Evolutionary conservation across 1,284 basidiomycete species (phyloP), one percentile per base, ranked within the genome.

Genomic region (Ceratobasidium sp.): DNA sequence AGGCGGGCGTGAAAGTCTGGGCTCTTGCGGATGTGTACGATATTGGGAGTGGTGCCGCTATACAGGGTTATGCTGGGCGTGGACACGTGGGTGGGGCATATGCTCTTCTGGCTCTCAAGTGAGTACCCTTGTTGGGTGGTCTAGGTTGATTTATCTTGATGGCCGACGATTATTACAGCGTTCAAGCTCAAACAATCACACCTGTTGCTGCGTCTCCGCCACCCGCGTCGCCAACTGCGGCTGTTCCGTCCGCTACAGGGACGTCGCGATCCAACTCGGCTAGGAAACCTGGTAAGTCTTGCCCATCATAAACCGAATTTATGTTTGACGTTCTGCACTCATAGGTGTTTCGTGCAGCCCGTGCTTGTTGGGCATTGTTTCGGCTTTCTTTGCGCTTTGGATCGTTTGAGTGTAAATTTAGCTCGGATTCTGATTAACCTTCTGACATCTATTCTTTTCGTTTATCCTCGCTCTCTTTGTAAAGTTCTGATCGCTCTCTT

Each of bases 11-110:
- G n/a, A 39, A 56, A 11, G 49, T 69, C 7, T 27, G 19, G 51
- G 49, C 65, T 27, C 53, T 51, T 16, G 65, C 65, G n/a, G 65
- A 69, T 37, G 51, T 69, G 22, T 69, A 69, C 43, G 65, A 69
- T 69, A 51, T 56, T 54, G 39, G 2, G 29, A 69, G 24, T 46
- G 65, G 65, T 2, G 11, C 22, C 1, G 65, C 65, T 5, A 16
- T 56, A 14, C 37, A 43, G 43, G 65, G 65, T n/a, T 69, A 69
- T 19, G 37, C 9, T 11, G 51, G 31, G 13, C 49, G 65, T 13
- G 65, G 65, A 29, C 14, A 69, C 56, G 53, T 58, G 14, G 65
- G 65, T 9, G 65, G 65, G 7, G 49, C 53, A 22, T 69, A 69
- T 19, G 65, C 51, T 8, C 19, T 58, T 9, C 39, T 69, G 14